Evolutionary conservation across 352 stramenopile species (phyloP).

Genomic region (Pythium chondricola): DNA sequence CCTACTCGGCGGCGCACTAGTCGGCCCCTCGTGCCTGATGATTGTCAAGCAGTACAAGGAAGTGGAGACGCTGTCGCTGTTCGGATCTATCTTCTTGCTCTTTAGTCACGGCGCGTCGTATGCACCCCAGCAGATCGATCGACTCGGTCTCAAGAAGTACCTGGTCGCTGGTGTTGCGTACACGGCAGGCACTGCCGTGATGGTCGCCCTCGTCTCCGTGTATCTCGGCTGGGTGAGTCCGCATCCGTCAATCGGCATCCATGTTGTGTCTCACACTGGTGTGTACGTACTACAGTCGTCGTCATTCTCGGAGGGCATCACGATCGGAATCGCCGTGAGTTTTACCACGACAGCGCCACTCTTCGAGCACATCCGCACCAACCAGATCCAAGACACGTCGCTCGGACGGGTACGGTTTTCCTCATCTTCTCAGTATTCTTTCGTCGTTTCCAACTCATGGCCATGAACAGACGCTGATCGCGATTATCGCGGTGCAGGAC

Average conservation of each 20-base stretch:
- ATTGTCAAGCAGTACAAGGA: conserved; percentile 87
- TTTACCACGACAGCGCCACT: conserved; percentile 82
- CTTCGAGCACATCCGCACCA: conserved; percentile 75
- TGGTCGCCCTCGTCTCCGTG: conserved; percentile 61
- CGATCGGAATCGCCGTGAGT: conserved; percentile 67
- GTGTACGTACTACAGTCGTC: conserved; percentile 23
- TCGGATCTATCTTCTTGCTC: conserved; percentile 91
- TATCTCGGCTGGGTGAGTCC: conserved; percentile 68
- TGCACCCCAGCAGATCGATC: conserved; percentile 55
- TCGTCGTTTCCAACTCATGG: too few relatives aligned
- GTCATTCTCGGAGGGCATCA: conserved; percentile 72
- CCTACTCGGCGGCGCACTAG: conserved; percentile 84
- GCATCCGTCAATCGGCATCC: too few relatives aligned
- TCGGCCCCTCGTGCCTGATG: conserved; percentile 85
- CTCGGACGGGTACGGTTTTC: conserved; percentile 50
- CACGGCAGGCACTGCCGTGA: conserved; percentile 57
- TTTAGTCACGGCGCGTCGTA: conserved; percentile 87
- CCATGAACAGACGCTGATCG: conserved; percentile 77
- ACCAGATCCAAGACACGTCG: conserved; percentile 76
- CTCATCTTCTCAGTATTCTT: conserved; percentile 1
- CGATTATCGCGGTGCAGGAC: conserved; percentile 84
- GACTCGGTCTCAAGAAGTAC: conserved; percentile 58
- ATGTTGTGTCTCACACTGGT: neutral
- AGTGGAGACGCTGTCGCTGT: conserved; percentile 91
- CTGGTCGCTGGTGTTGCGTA: conserved; percentile 69